Base-by-base conservation (phyloP, 768 basidiomycete genomes). In the Leccinellum luteum region DNA sequence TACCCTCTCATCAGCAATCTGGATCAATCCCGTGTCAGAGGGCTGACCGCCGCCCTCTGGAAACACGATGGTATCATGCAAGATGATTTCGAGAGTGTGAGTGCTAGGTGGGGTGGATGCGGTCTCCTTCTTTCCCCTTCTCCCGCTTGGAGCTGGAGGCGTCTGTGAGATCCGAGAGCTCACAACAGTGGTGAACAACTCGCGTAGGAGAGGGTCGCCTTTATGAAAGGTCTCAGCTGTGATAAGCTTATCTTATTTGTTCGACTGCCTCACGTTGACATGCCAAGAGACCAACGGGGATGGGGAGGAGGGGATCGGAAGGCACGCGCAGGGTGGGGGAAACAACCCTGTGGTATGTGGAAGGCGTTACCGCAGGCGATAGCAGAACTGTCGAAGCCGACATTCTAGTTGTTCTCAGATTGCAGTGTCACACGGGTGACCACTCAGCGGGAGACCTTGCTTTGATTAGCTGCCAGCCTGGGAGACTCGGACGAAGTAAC, bases 1-100 rank as follows among this genome's bases (percentile, higher is more conserved):
- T 12, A 69, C 53, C 2, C 61, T 71, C n/a, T 78, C 78, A 62
- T 83, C 77, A 3, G 66, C 60, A 19, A 74, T 76, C 2, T 73
- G 76, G 25, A 72, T 71, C 30, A 91, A 74, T 2, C 90, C 90
- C 25, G 83, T 83, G 65, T 93, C 92, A 0, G 85, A 85, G 1
- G 89, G 87, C 61, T 93, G 91, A 0, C 92, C 92, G 12, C 90
- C 85, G 9, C 89, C 90, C 71, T 92, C 90, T 0, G 91, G 90
- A 68, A 92, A 92, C 48, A 91, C 80, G 13, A 89, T 79, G 0
- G 89, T 91, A 66, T 92, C 91, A 52, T 87, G 85, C 47, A 91
- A 73, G 51, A 85, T 77, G 8, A 92, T 74, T 64, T 90, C 86
- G 48, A 89, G 78, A 17, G 86, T 71, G 3, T 84, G 79, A 34